Base-by-base conservation (phyloP, 805 yeast species). In the Candida schatavii region DNA sequence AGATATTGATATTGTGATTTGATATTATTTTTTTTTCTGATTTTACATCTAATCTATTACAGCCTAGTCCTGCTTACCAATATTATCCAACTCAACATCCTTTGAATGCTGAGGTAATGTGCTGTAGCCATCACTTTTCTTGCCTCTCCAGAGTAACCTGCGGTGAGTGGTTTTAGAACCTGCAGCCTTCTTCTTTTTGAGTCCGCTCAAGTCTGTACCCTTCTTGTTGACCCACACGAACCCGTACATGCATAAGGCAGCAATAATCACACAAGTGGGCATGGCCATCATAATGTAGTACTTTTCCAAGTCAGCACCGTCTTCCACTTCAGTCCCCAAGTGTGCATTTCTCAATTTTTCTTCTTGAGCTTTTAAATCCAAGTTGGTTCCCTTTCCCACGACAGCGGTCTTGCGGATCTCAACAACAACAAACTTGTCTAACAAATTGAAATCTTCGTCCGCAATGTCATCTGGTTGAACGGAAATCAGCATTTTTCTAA, bases 391-490 rank as follows among this genome's bases (percentile, higher is more conserved):
- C 48, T 76, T 78, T 37, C 72, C 64, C 14, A 85, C 78, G 33
- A 72, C 56, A 3, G 85, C 76, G 18, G 81, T 80, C 49, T 77
- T 69, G 35, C 68, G 67, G 44, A 78, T 61, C 42, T 66, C 74
- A 39, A 77, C 64, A 5, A 76, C 67, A 49, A 75, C 42, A 47
- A 65, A 47, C 60, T 68, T 61, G 10, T 60, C 57, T 47, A 78
- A 47, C 11, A 78, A 66, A 46, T 78, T 71, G 55, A 84, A 84
- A 2, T 83, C 90, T 3, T 81, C 87, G 57, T 83, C 88, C 2
- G 69, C 54, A 15, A 82, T 70, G 35, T 68, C 68, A 41, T 80
- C 83, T 1, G 95, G 91, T 61, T 89, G 96, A 37, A 88, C 73
- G 2, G 90, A 71, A 32, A 88, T 63, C 38, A 82, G 68, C 10